Evolutionary conservation across 768 basidiomycete species (phyloP).

Genomic region (Lyophyllum atratum): DNA sequence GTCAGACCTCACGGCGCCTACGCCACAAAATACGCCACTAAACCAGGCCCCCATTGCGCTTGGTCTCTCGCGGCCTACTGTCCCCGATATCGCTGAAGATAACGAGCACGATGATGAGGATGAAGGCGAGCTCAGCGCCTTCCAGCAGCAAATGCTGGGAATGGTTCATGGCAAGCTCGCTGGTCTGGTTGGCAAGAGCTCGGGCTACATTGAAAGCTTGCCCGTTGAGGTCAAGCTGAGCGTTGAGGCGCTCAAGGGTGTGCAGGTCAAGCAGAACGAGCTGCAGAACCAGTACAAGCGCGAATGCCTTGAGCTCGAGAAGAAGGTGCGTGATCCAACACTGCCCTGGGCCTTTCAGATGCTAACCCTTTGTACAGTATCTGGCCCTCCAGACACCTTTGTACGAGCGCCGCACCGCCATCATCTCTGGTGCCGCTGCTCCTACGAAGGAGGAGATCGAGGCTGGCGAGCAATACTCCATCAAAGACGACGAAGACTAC

Average conservation of each 20-base stretch:
- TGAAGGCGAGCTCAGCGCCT: slow-evolving; percentile 38
- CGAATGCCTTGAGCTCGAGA: slow-evolving; percentile 94
- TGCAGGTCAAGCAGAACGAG: slow-evolving; percentile 89
- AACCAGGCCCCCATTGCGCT: slow-evolving; percentile 76
- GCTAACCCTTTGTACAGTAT: slow-evolving; percentile 48
- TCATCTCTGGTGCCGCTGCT: slow-evolving; percentile 76
- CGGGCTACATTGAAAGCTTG: slow-evolving; percentile 91
- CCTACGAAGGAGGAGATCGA: slow-evolving; percentile 83
- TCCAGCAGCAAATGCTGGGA: slow-evolving; percentile 70
- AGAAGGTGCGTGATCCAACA: slow-evolving; percentile 64
- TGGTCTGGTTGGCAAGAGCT: slow-evolving; percentile 85
- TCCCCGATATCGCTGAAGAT: slow-evolving; percentile 86
- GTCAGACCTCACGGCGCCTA: slow-evolving; percentile 77
- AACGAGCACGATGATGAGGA: slow-evolving; percentile 69
- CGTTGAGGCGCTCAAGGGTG: slow-evolving; percentile 90
- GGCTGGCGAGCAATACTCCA: slow-evolving; percentile 70
- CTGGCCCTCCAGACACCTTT: slow-evolving; percentile 78
- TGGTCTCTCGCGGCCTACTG: slow-evolving; percentile 84
- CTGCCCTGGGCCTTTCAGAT: slow-evolving; percentile 5
- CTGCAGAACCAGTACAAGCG: slow-evolving; percentile 93
- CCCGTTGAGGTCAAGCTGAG: slow-evolving; percentile 80
- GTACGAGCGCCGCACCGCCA: slow-evolving; percentile 82
- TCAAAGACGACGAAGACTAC: slow-evolving; percentile 78
- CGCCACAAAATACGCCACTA: slow-evolving; percentile 91
- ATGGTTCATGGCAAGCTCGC: slow-evolving; percentile 90